phyloP scores from a whole-genome alignment of 257 asterid genomes.

The Rauvolfia tetraphylla region DNA sequence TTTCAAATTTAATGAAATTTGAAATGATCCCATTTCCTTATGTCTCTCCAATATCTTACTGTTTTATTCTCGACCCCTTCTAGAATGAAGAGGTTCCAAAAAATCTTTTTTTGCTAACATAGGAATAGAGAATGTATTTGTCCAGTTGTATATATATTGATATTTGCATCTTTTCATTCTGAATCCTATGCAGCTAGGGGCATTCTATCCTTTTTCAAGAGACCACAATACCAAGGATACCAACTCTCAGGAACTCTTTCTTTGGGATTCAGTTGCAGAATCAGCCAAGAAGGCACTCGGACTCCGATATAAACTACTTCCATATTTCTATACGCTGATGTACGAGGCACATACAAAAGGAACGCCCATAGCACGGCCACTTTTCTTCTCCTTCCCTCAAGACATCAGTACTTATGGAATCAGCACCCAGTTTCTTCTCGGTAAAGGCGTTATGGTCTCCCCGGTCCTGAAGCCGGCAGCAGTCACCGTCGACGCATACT shows the following conservation, averaged over 20 bases:
- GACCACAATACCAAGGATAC: conserved; percentile 34
- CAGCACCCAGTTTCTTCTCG: conserved; percentile 42
- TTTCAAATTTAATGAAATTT: too few relatives aligned
- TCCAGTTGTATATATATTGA: too few relatives aligned
- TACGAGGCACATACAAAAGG: conserved; percentile 42
- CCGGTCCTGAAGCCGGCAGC: conserved; percentile 38
- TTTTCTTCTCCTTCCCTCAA: conserved; percentile 51
- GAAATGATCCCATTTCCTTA: too few relatives aligned
- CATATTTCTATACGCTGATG: conserved; percentile 45
- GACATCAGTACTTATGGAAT: conserved; percentile 39
- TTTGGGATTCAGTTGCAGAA: conserved; percentile 50
- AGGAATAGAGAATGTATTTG: too few relatives aligned
- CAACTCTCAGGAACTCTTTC: conserved; percentile 40
- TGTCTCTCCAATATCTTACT: too few relatives aligned
- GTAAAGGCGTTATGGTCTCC: conserved; percentile 45
- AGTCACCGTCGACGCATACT: conserved; percentile 32
- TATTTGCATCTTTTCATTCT: too few relatives aligned
- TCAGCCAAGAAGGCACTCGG: conserved; percentile 47
- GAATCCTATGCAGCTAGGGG: conserved; percentile 62
- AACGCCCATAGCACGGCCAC: conserved; percentile 42
- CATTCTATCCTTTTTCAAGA: conserved; percentile 56
- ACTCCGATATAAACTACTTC: conserved; percentile 39
- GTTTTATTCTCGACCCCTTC: too few relatives aligned
- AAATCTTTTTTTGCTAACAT: too few relatives aligned
- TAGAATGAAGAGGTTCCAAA: too few relatives aligned